Percentiles rank a stretch among this genome's conserved stretches.
phyloP scores from a whole-genome alignment of 1,284 basidiomycete species.

The Neonothopanus nambi region DNA sequence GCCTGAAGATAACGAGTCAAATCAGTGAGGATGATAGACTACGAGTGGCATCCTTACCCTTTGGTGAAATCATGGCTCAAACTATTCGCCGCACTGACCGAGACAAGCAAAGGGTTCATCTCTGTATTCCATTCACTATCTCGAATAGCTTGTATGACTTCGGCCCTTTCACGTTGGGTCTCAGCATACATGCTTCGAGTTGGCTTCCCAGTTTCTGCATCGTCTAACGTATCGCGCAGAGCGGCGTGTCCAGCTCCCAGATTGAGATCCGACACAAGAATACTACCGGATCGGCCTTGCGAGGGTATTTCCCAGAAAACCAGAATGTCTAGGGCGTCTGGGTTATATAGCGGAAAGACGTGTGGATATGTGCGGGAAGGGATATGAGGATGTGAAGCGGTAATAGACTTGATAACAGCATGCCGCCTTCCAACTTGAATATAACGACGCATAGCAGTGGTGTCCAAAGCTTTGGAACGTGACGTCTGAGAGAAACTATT shows the following conservation, averaged over 20 bases:
- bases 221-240: conserved; percentile 56
- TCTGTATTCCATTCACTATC: conserved; percentile 77
- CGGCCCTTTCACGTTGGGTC: conserved; percentile 71
- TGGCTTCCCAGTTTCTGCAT: conserved; percentile 61
- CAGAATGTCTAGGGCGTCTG: conserved; percentile 68
- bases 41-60: conserved; percentile 50
- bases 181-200: conserved; percentile 89
- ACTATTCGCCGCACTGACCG: conserved; percentile 38
- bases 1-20: conserved; percentile 38
- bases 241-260: conserved; percentile 70
- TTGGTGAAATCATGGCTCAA: conserved; percentile 64
- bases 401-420: conserved; percentile 36
- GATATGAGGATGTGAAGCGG: conserved; percentile 62
- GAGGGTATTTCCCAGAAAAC: conserved; percentile 73
- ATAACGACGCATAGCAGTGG: conserved; percentile 41
- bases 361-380: conserved; percentile 47
- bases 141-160: conserved; percentile 66
- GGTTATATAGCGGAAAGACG: conserved; percentile 82
- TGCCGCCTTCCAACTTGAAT: conserved; percentile 52
- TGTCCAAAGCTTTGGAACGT: neutral
- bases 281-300: conserved; percentile 59
- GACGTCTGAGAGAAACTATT: neutral
- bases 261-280: conserved; percentile 56
- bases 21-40: neutral
- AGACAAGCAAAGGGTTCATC: conserved; percentile 69